Percentiles rank a stretch among this genome's conserved stretches.
These are phyloP conservation scores for Plasmodium cynomolgi DNA, from an alignment of 169 alveolate species.

Conservation along the genomic window DNA sequence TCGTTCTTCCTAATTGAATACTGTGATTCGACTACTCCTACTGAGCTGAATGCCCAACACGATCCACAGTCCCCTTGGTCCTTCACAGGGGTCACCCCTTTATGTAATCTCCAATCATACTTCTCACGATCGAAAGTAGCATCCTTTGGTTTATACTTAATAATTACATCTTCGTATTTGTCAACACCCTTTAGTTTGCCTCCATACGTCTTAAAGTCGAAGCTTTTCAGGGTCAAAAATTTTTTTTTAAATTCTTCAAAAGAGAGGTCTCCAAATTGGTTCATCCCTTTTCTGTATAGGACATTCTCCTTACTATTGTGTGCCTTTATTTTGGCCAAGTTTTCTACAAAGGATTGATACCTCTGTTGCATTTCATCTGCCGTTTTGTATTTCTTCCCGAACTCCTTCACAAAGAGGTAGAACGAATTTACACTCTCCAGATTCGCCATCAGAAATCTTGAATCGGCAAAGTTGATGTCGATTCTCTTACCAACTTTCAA, in stretches of 20 bases:
- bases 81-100: conserved; percentile 83
- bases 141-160: background rate
- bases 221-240: conserved; percentile 7
- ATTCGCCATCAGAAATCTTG: conserved; percentile 38
- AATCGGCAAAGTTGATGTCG: conserved; percentile 5
- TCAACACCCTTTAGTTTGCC: background rate
- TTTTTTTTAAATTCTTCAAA: conserved; percentile 62
- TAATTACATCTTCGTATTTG: conserved; percentile 16
- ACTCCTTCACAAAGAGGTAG: conserved; percentile 39
- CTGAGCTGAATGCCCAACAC: conserved; percentile 91
- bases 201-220: background rate
- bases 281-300: conserved; percentile 72
- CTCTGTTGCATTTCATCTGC: conserved; percentile 44
- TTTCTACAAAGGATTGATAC: conserved; percentile 47
- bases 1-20: conserved; percentile 62
- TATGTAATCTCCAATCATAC: conserved; percentile 81
- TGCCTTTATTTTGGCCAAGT: conserved; percentile 20
- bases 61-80: conserved; percentile 89
- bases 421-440: conserved; percentile 50
- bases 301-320: conserved; percentile 47
- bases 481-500: background rate
- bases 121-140: background rate
- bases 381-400: conserved; percentile 13
- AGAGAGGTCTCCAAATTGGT: conserved; percentile 77
- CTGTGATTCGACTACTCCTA: conserved; percentile 83